Evolutionary conservation across 768 basidiomycete species (phyloP).

Genomic region (Mycena venus): DNA sequence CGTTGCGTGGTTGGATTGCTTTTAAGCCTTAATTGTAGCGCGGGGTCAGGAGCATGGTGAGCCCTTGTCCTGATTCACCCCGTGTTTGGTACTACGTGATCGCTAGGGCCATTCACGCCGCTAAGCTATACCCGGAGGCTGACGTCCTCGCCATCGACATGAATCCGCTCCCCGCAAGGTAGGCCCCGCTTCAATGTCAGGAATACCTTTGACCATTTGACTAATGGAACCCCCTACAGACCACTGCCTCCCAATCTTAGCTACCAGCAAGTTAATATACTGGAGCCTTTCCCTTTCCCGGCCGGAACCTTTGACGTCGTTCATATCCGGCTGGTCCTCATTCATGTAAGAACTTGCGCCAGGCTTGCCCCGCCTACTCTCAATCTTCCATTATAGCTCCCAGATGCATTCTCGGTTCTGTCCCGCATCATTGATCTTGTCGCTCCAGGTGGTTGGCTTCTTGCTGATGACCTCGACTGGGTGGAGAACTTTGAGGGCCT

Average conservation of each 20-base stretch:
- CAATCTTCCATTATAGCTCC: slow-evolving; percentile 24
- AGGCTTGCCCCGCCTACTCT: background rate
- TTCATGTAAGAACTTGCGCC: slow-evolving; percentile 29
- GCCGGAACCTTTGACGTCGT: slow-evolving; percentile 36
- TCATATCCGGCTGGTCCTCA: slow-evolving; percentile 38
- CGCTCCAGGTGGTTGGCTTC: slow-evolving; percentile 42
- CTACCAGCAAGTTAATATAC: slow-evolving; percentile 33
- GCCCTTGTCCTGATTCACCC: background rate
- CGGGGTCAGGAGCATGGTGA: slow-evolving; percentile 14
- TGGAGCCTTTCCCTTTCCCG: slow-evolving; percentile 34
- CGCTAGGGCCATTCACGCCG: slow-evolving; percentile 38
- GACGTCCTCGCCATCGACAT: slow-evolving; percentile 30
- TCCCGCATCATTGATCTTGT: slow-evolving; percentile 26
- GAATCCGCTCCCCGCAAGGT: slow-evolving; percentile 33
- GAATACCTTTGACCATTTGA: background rate
- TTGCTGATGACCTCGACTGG: slow-evolving; percentile 36
- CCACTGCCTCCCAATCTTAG: slow-evolving; percentile 35
- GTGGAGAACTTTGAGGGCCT: background rate
- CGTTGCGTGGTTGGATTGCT: background rate
- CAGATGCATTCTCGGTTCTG: slow-evolving; percentile 26
- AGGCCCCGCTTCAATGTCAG: background rate
- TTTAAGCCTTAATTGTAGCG: background rate
- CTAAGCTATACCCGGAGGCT: slow-evolving; percentile 24
- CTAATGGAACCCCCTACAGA: background rate
- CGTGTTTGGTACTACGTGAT: background rate